Evolutionary conservation across 768 basidiomycete species (phyloP), one percentile per base, ranked within the genome.

Genomic region (Tephrocybe sp.): DNA sequence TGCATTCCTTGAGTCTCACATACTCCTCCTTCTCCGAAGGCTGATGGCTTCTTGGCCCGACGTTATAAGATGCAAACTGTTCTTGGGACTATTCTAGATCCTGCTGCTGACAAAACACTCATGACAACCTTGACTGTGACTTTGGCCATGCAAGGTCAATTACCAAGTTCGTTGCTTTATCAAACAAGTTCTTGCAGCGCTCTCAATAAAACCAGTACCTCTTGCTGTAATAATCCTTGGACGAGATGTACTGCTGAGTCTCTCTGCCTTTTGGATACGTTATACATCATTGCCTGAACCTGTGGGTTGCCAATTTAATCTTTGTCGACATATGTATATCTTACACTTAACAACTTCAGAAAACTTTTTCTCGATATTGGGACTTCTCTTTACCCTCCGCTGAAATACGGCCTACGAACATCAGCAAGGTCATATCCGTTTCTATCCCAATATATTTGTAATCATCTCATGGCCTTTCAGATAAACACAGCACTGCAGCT

Each of bases 331-430:
- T n/a, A n/a, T 53, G 47, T 39, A 16, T 40, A 8, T 18, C 21
- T 36, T 19, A 33, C 12, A 23, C 29, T 36, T 37, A 19, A 40
- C 38, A 10, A 23, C 18, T n/a, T 16, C 65, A 94, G 89, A 91
- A 91, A 91, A 97, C 94, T 0, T 87, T 92, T 62, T 64, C 72
- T 21, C 82, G 97, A 27, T 99, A 98, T 68, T 99, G 94, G 91
- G 91, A 97, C 64, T 91, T 97, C 54, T 89, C 90, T 9, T 83
- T 97, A 43, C 93, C 97, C 1, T 95, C 94, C 1, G 95, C 93
- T 1, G 94, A 97, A 67, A 93, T 98, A 11, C 82, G 82, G 24
- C 95, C 95, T 0, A 98, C 97, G 10, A 69, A 68, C n/a, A 94
- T 99, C 43, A 95, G 92, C 75, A 98, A 95, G 75, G 91, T 88